Evolutionary conservation across 306 rosid genomes (phyloP).

Genomic region (Gillenia trifoliata): DNA sequence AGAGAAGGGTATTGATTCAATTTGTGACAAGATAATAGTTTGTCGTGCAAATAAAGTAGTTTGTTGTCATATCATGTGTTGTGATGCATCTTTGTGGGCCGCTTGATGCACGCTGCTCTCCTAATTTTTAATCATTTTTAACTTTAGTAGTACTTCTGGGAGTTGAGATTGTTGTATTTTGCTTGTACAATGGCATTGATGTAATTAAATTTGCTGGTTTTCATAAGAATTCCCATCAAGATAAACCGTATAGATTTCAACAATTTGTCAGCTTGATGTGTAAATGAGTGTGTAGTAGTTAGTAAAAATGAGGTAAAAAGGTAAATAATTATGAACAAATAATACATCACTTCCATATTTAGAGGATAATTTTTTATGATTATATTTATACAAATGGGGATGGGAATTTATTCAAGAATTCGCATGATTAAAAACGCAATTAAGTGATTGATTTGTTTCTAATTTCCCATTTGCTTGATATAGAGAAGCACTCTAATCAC

Average conservation of each 20-base stretch:
- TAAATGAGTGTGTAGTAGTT: background rate
- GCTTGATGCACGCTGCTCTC: slow-evolving; percentile 7
- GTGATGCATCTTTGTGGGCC: no score
- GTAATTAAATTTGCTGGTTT: no score
- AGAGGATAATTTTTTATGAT: background rate
- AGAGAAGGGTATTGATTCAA: background rate
- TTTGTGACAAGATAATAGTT: background rate
- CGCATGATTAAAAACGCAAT: no score
- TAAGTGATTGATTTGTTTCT: background rate
- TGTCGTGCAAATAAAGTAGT: background rate
- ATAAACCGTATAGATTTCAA: no score
- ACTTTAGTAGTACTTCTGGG: background rate
- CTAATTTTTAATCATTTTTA: background rate
- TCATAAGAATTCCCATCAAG: no score
- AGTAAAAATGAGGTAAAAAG: background rate
- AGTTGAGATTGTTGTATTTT: no score
- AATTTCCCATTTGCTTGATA: no score
- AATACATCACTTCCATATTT: background rate
- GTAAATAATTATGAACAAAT: background rate
- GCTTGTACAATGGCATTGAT: no score
- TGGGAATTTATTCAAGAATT: no score
- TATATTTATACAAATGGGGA: background rate
- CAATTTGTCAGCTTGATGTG: background rate
- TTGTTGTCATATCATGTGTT: no score
- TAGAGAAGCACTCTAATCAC: no score